Base-by-base conservation (phyloP, 2,329 filamentous ascomycete species). In the Fusarium tricinctum region DNA sequence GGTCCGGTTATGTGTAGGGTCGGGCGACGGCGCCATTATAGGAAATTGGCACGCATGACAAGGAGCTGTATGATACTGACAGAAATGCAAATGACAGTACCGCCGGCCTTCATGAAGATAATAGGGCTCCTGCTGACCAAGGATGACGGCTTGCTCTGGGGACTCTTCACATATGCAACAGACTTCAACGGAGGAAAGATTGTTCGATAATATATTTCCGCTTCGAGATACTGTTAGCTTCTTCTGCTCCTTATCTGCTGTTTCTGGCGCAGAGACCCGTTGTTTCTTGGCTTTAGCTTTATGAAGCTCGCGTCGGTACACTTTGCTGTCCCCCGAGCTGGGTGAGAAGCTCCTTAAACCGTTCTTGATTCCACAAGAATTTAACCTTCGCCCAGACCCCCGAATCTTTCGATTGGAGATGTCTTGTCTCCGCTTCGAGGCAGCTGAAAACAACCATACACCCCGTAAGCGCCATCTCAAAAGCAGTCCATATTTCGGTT, bases 401-500 rank as follows among this genome's bases (percentile, higher is more conserved):
- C 0, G 35, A 23, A 7, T 38, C 57, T 0, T 32, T 35, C 0
- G 30, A 22, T 1, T 38, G 35, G 14, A 63, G 58, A 10, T 26
- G 32, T 6, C 45, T 10, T 0, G 45, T 57, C 14, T 63, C 61
- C 0, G 50, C 58, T 1, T 64, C 58, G 0, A 64, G 26, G 2
- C 61, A 64, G 23, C 58, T 58, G 14, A 64, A 57, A 0, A 63
- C 50, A 2, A 47, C 14, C 61, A 64, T 63, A 4, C 58, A 63
- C 8, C 46, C 58, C 6, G 50, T 64, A 0, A 57, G 5, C 0
- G 46, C 58, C 0, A 46, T 48, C 1, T 64, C 58, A 19, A 64
- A 64, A 6, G 39, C 61, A 1, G 4, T 15, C 50, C 39, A 32
- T 0, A 64, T 22, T 1, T 64, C 58, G 6, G 45, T 57, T 17